A percentile compares a stretch with the other conserved stretches of the same genome.
Conservation (phyloP, 441 rosid genomes). For the Manihot esculenta region DNA sequence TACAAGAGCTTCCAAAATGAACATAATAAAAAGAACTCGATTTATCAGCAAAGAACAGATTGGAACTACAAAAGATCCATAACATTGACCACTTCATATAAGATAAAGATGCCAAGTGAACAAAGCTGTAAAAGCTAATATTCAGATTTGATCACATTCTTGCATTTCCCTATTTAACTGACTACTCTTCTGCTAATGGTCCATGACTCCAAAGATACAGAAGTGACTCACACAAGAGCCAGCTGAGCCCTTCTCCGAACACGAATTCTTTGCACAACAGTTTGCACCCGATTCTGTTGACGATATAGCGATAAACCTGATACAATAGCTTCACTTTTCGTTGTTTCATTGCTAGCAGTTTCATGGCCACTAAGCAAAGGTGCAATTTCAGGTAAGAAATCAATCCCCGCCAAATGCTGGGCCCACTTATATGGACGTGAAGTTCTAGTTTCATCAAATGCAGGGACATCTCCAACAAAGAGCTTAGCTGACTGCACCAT, state of each 20-base stretch:
- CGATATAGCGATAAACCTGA: slow-evolving; percentile 65
- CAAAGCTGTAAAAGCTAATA: slow-evolving; percentile 20
- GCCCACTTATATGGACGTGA: slow-evolving; percentile 94
- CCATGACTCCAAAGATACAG: slow-evolving; percentile 51
- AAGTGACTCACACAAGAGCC: slow-evolving; percentile 75
- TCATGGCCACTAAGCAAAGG: slow-evolving; percentile 57
- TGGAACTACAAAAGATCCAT: slow-evolving; percentile 4
- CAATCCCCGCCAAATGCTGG: slow-evolving; percentile 90
- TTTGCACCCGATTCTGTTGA: slow-evolving; percentile 70
- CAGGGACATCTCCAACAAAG: slow-evolving; percentile 47
- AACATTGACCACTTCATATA: slow-evolving; percentile 20
- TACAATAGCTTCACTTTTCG: slow-evolving; percentile 44
- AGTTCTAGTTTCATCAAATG: slow-evolving; percentile 60
- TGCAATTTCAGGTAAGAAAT: slow-evolving; percentile 80
- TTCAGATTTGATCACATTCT: slow-evolving; percentile 28
- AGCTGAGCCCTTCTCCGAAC: slow-evolving; percentile 67
- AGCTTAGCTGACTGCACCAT: slow-evolving; percentile 79
- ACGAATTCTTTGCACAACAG: slow-evolving; percentile 76
- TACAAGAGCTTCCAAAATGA: slow-evolving; percentile 15
- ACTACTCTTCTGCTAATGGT: slow-evolving; percentile 27
- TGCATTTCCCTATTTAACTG: slow-evolving; percentile 19
- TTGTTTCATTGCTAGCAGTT: slow-evolving; percentile 43
- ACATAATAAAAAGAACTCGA: slow-evolving; percentile 15
- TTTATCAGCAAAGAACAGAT: neutral
- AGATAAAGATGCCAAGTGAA: slow-evolving; percentile 25